A percentile compares a stretch with the other conserved stretches of the same genome.
These are phyloP conservation scores for Dothideomycetes sp. DNA, from an alignment of 2,329 filamentous ascomycete genomes.

Conservation along the genomic window DNA sequence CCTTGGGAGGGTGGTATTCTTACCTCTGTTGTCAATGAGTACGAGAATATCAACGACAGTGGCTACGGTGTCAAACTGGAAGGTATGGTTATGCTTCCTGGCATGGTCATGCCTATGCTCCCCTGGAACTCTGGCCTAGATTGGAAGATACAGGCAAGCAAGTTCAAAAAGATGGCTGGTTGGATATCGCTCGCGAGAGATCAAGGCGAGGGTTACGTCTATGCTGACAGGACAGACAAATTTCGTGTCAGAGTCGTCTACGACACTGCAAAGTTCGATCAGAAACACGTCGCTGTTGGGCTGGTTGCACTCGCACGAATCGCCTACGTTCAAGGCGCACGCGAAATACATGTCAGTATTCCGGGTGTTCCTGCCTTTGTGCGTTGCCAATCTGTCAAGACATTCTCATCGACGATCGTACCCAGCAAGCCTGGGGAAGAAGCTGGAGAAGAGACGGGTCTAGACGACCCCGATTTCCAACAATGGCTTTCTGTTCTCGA, in stretches of 20 bases:
- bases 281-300: constrained; percentile 61
- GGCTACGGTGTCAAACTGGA: constrained; percentile 82
- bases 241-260: constrained; percentile 59
- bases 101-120: constrained; percentile 51
- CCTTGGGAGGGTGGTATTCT: constrained; percentile 63
- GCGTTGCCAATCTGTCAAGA: constrained; percentile 25
- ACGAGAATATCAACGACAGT: constrained; percentile 69
- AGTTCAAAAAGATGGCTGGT: constrained; percentile 58
- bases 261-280: constrained; percentile 60
- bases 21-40: constrained; percentile 65
- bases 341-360: constrained; percentile 63
- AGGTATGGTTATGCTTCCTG: constrained; percentile 64
- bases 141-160: constrained; percentile 62
- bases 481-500: constrained; percentile 50
- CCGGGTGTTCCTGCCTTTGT: constrained; percentile 57
- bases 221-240: constrained; percentile 52
- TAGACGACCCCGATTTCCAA: constrained; percentile 52
- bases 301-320: constrained; percentile 65
- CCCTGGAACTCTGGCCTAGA: constrained; percentile 61
- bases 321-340: constrained; percentile 66
- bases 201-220: constrained; percentile 64
- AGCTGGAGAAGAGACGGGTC: constrained; percentile 29
- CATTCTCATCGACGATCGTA: constrained; percentile 14
- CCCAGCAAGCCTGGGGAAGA: constrained; percentile 18
- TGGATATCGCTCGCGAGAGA: constrained; percentile 71